These are phyloP conservation scores for Mortierella sp. DNA, from an alignment of 371 early-diverging fungal genomes.

Conservation along the genomic window DNA sequence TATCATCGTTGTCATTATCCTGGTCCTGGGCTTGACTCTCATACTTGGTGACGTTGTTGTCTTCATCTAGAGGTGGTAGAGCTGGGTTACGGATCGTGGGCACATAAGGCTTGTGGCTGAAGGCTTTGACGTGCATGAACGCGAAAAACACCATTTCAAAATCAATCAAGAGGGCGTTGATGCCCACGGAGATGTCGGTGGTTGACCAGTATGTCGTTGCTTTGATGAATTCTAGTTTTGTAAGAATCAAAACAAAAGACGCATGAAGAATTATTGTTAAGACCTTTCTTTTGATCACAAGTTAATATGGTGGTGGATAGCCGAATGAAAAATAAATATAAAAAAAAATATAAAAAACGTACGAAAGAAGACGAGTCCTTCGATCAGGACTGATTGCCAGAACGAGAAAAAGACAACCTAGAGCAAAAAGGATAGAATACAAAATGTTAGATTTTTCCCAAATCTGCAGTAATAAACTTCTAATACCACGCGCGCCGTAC, in stretches of 20 bases:
- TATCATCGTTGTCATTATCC: slow-evolving; percentile 1
- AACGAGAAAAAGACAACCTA: slow-evolving; percentile 57
- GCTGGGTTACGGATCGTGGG: slow-evolving; percentile 41
- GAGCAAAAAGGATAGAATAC: too few species aligned
- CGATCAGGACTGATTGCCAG: slow-evolving; percentile 49
- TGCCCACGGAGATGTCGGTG: slow-evolving; percentile 41
- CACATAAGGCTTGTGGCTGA: slow-evolving; percentile 51
- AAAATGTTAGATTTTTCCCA: too few species aligned
- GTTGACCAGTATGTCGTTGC: slow-evolving; percentile 52
- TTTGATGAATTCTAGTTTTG: slow-evolving; percentile 33
- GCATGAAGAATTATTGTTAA: too few species aligned
- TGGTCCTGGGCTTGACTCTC: not conserved
- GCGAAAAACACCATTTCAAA: slow-evolving; percentile 54
- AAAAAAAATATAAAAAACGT: slow-evolving; percentile 5
- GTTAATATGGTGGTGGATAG: not conserved
- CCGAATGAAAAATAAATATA: not conserved
- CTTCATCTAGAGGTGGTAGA: slow-evolving; percentile 13
- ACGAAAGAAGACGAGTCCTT: slow-evolving; percentile 51
- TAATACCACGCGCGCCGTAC: too few species aligned
- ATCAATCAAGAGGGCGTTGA: slow-evolving; percentile 49
- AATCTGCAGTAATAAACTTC: too few species aligned
- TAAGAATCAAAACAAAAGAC: not conserved
- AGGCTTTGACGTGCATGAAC: slow-evolving; percentile 48
- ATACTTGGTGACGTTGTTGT: not conserved
- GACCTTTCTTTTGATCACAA: too few species aligned